phyloP scores from a whole-genome alignment of 352 stramenopile species.

The Phytopythium mirpurense region DNA sequence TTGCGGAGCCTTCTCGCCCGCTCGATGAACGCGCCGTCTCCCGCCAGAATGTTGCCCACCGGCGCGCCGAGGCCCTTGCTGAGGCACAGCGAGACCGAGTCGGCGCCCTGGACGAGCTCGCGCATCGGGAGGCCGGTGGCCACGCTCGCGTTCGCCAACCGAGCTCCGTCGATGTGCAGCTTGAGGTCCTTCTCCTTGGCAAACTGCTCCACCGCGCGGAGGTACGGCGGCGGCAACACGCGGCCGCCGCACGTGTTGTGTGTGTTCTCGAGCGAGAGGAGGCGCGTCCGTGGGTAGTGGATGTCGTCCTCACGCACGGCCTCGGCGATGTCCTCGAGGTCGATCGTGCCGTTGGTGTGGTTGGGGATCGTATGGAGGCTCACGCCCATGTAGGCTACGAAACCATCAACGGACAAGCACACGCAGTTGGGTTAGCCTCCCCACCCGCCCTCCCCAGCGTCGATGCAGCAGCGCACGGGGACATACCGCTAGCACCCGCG shows the following conservation, averaged over 20 bases:
- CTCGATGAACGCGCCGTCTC: slow-evolving; percentile 71
- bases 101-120: slow-evolving; percentile 62
- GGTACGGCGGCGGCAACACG: slow-evolving; percentile 70
- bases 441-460: no score
- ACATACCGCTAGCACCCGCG: slow-evolving; percentile 62
- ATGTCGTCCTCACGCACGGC: slow-evolving; percentile 54
- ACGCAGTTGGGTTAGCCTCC: background rate
- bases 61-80: slow-evolving; percentile 92
- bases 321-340: slow-evolving; percentile 57
- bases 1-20: slow-evolving; percentile 89
- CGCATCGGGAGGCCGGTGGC: slow-evolving; percentile 42
- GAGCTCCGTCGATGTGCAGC: slow-evolving; percentile 92
- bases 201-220: slow-evolving; percentile 50
- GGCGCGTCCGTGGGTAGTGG: slow-evolving; percentile 63
- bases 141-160: slow-evolving; percentile 91
- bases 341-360: slow-evolving; percentile 62
- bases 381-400: slow-evolving; percentile 69
- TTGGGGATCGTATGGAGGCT: slow-evolving; percentile 73
- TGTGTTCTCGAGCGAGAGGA: slow-evolving; percentile 95
- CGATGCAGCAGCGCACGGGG: background rate
- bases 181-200: slow-evolving; percentile 65
- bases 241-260: slow-evolving; percentile 95
- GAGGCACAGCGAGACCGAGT: slow-evolving; percentile 90
- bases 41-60: slow-evolving; percentile 88
- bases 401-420: background rate